Evolutionary conservation across 257 asterid genomes (phyloP).

Genomic region (Solanum raphanifolium): DNA sequence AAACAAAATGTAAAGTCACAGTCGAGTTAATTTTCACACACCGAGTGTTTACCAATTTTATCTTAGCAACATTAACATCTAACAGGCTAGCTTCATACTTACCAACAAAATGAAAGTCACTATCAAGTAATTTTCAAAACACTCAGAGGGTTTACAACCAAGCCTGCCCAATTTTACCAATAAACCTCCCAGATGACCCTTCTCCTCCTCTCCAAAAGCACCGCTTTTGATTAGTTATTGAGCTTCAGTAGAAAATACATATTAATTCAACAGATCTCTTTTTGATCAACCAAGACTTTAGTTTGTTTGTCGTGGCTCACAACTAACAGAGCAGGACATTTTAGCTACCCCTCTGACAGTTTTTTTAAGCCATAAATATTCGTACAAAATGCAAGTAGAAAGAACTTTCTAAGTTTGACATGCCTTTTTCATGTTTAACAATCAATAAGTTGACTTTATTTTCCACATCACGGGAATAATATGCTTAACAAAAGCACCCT

Average conservation of each 20-base stretch:
- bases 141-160: neutral
- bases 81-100: neutral
- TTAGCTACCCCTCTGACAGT: neutral
- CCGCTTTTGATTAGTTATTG: neutral
- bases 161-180: neutral
- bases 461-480: neutral
- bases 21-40: neutral
- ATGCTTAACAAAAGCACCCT: neutral
- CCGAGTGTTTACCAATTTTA: neutral
- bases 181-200: neutral
- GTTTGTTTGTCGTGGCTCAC: neutral
- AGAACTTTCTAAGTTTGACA: neutral
- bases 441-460: neutral
- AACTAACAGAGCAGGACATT: neutral
- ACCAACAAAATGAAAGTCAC: neutral
- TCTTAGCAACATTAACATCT: neutral
- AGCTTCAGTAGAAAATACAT: neutral
- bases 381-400: neutral
- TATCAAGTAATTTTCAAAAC: neutral
- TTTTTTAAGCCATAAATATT: neutral
- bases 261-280: neutral
- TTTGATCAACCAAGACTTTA: neutral
- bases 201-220: neutral
- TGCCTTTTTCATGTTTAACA: neutral
- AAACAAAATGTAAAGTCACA: neutral